Base-by-base conservation (phyloP, 2,329 filamentous ascomycete species). In the Amauroascus niger region DNA sequence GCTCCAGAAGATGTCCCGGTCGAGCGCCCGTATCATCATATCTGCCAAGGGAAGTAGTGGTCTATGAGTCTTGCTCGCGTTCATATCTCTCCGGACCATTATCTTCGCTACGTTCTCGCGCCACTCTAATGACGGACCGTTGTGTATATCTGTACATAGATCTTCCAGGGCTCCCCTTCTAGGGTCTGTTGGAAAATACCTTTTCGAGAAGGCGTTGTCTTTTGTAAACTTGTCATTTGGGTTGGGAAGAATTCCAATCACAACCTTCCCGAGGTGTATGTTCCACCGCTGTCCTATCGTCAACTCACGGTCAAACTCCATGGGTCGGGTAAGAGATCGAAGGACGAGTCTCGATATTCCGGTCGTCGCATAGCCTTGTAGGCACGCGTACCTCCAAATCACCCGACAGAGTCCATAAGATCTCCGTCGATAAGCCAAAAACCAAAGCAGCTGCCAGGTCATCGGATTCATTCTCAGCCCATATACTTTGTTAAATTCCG, bases 331-430 rank as follows among this genome's bases (percentile, higher is more conserved):
- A 9, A 57, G 51, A 30, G 52, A 55, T n/a, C 59, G 55, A 1
- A 45, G 41, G 0, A 57, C 46, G 3, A 52, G 56, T 35, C 67
- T 65, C n/a, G 63, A 56, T 67, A 74, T 74, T 3, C 58, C 57
- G 24, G 55, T 55, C 14, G 62, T 70, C 9, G 69, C 67, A 9
- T 45, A 39, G 7, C 62, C 63, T 14, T 65, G 49, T 53, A 75
- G 64, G 57, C 74, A 76, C 5, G 73, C 71, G 61, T 75, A 74
- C 56, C 65, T 65, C 75, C 75, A 77, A 5, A 77, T 56, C 7
- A 76, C 71, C 9, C 70, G 70, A 49, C 69, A 71, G 9, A 72
- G 60, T 51, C 76, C 77, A 57, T 70, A 71, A 33, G 63, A 59
- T 20, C 62, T 62, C 43, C 55, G 57, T 18, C 62, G 62, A 65